Conservation (phyloP, 371 early-diverging fungal genomes). For the Mortierella sp. region DNA sequence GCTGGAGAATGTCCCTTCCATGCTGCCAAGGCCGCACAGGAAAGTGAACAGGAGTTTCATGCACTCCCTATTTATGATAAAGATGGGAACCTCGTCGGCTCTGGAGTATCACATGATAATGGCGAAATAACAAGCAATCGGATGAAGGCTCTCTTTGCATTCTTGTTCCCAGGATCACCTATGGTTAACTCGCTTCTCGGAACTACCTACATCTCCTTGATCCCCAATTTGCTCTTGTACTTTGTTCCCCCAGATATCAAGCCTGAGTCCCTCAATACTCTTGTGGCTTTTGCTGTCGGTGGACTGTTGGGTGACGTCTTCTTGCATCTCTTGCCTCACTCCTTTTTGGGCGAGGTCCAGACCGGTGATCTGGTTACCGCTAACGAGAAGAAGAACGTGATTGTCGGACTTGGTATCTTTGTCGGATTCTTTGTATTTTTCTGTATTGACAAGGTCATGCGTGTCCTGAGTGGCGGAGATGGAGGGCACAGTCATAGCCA, state of each 20-base stretch:
- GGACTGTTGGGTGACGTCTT: constrained; percentile 90
- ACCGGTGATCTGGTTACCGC: constrained; percentile 55
- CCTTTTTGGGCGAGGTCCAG: constrained; percentile 72
- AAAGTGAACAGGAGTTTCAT: constrained; percentile 25
- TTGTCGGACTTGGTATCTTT: constrained; percentile 83
- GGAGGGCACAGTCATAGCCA: constrained; percentile 69
- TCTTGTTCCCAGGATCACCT: constrained; percentile 73
- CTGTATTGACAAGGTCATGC: constrained; percentile 86
- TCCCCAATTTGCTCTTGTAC: constrained; percentile 85
- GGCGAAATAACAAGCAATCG: constrained; percentile 25
- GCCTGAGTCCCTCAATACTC: constrained; percentile 74
- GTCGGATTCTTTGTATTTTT: constrained; percentile 81
- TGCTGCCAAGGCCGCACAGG: constrained; percentile 1
- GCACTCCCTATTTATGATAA: constrained; percentile 42
- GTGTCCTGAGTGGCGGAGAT: constrained; percentile 77
- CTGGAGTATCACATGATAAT: constrained; percentile 20
- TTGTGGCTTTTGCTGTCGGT: constrained; percentile 90
- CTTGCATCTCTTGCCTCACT: constrained; percentile 86
- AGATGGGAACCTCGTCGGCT: constrained; percentile 32
- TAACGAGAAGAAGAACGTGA: constrained; percentile 72
- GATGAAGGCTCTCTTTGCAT: constrained; percentile 51
- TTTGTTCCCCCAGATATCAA: constrained; percentile 87
- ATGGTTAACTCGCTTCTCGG: constrained; percentile 81
- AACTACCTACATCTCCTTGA: constrained; percentile 86
- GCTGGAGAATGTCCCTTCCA: constrained; percentile 48